Evolutionary conservation across 768 basidiomycete genomes (phyloP).

Genomic region (Lyophyllum semitale): DNA sequence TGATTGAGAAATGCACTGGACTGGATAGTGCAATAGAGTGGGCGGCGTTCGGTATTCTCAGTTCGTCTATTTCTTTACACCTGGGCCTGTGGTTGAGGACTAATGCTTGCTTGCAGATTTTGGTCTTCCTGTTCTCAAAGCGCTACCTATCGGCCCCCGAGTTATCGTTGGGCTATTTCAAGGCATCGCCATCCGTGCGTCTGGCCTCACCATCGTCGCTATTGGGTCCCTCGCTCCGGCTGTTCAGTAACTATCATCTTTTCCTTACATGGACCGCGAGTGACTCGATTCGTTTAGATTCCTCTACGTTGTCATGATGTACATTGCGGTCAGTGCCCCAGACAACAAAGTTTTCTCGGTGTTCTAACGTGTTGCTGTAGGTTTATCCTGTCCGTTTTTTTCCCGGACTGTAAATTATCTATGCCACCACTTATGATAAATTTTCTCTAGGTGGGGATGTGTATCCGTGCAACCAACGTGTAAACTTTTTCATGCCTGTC

Average conservation of each 20-base stretch:
- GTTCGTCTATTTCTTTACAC: conserved; percentile 25
- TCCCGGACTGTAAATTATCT: neutral
- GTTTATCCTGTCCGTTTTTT: conserved; percentile 40
- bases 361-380: conserved; percentile 21
- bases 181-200: conserved; percentile 53
- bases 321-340: conserved; percentile 48
- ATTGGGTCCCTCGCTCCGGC: conserved; percentile 62
- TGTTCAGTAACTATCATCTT: conserved; percentile 52
- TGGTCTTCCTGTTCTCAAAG: conserved; percentile 39
- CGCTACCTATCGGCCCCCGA: conserved; percentile 37
- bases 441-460: conserved; percentile 49
- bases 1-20: neutral
- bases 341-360: neutral
- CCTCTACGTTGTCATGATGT: conserved; percentile 81
- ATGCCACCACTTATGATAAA: neutral
- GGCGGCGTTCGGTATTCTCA: conserved; percentile 67
- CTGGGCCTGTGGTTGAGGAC: neutral
- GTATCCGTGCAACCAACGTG: conserved; percentile 69
- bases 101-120: conserved; percentile 30
- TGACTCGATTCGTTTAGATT: conserved; percentile 39
- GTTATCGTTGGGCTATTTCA: conserved; percentile 53
- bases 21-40: conserved; percentile 59
- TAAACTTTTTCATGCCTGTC: conserved; percentile 27
- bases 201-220: conserved; percentile 51
- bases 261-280: neutral